A percentile compares a stretch with the other conserved stretches of the same genome.
These are phyloP conservation scores for Fusarium haematococcum DNA, from an alignment of 2,329 filamentous ascomycete species.

Conservation along the genomic window DNA sequence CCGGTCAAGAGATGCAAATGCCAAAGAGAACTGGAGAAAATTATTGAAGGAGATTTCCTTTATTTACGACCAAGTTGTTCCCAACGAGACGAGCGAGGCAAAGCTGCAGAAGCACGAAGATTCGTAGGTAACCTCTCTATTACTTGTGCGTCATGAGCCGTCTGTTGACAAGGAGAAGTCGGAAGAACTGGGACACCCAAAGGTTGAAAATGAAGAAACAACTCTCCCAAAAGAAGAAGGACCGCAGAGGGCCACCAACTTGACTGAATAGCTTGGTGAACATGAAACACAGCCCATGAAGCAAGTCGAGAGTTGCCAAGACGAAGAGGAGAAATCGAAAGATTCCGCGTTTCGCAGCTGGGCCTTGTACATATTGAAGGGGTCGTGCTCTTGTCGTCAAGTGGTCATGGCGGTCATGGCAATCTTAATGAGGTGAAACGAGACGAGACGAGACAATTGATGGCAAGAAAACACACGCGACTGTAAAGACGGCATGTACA, in stretches of 20 bases:
- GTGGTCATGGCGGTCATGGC: background rate
- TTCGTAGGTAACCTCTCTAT: conserved; percentile 51
- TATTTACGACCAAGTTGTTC: conserved; percentile 61
- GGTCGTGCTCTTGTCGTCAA: background rate
- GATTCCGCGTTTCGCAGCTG: background rate
- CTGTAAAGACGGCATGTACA: background rate
- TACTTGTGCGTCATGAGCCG: background rate
- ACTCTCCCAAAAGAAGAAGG: conserved; percentile 63
- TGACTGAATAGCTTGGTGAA: conserved; percentile 14
- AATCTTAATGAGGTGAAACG: background rate
- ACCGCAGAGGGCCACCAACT: conserved; percentile 51
- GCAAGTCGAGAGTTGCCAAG: background rate
- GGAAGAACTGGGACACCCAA: conserved; percentile 58
- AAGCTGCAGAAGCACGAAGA: conserved; percentile 62
- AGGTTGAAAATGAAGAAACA: conserved; percentile 61
- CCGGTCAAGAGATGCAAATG: conserved; percentile 64
- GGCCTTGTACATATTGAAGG: background rate
- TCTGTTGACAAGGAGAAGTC: conserved; percentile 49
- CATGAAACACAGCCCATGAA: background rate
- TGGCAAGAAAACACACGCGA: background rate
- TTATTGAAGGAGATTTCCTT: conserved; percentile 60
- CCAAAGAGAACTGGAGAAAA: conserved; percentile 64
- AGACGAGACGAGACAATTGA: background rate
- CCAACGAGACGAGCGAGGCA: conserved; percentile 58
- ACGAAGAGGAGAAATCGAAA: background rate